These are phyloP conservation scores for Mucor racemosus DNA, from an alignment of 371 early-diverging fungal genomes.

Conservation along the genomic window DNA sequence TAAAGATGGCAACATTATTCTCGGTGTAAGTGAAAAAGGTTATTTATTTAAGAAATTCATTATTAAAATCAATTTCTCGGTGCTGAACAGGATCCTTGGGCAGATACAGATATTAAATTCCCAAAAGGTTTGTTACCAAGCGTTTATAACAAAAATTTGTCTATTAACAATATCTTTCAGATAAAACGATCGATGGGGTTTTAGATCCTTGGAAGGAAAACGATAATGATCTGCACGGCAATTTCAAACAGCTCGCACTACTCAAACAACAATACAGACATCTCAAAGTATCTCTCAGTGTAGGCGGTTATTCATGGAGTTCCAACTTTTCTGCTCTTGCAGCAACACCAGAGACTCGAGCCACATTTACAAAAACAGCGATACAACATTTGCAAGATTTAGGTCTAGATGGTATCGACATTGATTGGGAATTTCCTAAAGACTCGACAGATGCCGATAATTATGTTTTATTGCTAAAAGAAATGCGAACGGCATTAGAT, in stretches of 20 bases:
- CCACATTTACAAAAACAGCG: constrained; percentile 62
- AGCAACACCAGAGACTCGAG: constrained; percentile 47
- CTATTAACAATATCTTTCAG: background rate
- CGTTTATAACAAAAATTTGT: background rate
- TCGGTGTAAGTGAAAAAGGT: constrained; percentile 45
- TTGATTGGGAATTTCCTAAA: constrained; percentile 91
- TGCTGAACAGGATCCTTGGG: constrained; percentile 46
- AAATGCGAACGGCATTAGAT: constrained; percentile 72
- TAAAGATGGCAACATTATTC: constrained; percentile 61
- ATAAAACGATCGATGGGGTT: constrained; percentile 47
- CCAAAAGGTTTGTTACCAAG: constrained; percentile 27
- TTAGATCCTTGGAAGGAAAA: constrained; percentile 57
- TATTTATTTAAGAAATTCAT: background rate
- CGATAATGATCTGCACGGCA: constrained; percentile 68
- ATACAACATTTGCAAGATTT: constrained; percentile 57
- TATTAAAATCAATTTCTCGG: background rate
- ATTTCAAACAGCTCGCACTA: constrained; percentile 76
- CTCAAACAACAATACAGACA: constrained; percentile 70
- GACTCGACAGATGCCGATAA: constrained; percentile 73
- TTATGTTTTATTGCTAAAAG: constrained; percentile 77
- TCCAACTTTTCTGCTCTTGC: constrained; percentile 79
- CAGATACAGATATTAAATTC: constrained; percentile 48
- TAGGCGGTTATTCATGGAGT: constrained; percentile 91
- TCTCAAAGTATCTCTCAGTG: constrained; percentile 74
- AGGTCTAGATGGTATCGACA: constrained; percentile 64